phyloP scores from a whole-genome alignment of 225 moss, liverwort and hornwort genomes.

The Sphagnum tenellum region DNA sequence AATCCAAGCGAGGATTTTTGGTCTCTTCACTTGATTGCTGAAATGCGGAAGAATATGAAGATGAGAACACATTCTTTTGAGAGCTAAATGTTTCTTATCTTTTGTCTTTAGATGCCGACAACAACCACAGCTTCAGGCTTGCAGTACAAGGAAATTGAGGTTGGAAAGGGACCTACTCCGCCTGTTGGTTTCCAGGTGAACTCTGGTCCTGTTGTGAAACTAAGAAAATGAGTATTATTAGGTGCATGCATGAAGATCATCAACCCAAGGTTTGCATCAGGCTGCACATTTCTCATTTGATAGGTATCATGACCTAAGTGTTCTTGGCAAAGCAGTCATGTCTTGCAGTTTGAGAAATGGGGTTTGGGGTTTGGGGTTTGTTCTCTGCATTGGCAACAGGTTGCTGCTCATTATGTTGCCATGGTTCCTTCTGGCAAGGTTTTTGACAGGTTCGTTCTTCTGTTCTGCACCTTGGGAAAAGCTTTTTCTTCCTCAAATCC shows the following conservation, averaged over 20 bases:
- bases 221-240: too few species aligned
- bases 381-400: slow-evolving; percentile 26
- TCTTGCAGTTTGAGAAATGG: too few species aligned
- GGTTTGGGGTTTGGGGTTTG: background rate
- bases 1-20: background rate
- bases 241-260: too few species aligned
- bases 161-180: slow-evolving; percentile 74
- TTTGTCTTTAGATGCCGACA: slow-evolving; percentile 44
- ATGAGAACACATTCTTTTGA: background rate
- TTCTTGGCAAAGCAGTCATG: too few species aligned
- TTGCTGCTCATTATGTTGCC: slow-evolving; percentile 90
- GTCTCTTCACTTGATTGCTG: background rate
- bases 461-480: background rate
- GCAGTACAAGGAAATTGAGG: slow-evolving; percentile 82
- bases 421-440: slow-evolving; percentile 92
- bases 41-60: background rate
- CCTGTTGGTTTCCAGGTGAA: slow-evolving; percentile 81
- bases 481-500: too few species aligned
- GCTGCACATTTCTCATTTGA: too few species aligned
- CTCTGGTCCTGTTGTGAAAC: background rate
- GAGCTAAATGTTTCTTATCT: background rate
- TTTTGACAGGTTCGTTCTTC: slow-evolving; percentile 65
- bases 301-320: too few species aligned
- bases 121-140: slow-evolving; percentile 80
- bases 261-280: too few species aligned